These are phyloP conservation scores for Nakazawaea anatomiae DNA, from an alignment of 805 yeast species.

Conservation along the genomic window DNA sequence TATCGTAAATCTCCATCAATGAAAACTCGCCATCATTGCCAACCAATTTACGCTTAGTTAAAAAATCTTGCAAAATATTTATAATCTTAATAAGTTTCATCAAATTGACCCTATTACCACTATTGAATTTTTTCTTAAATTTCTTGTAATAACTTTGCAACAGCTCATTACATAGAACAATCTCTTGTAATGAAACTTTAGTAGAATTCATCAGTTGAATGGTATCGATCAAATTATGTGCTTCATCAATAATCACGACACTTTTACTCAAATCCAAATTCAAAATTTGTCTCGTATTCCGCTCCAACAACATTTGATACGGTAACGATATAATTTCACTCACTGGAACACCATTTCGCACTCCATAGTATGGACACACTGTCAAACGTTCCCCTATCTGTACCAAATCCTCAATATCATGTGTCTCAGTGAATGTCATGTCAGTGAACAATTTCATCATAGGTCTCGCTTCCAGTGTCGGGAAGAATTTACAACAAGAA, in stretches of 20 bases:
- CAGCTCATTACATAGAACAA: slow-evolving; percentile 38
- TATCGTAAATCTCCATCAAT: slow-evolving; percentile 46
- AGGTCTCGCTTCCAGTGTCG: slow-evolving; percentile 26
- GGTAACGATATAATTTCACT: slow-evolving; percentile 83
- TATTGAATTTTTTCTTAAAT: slow-evolving; percentile 59
- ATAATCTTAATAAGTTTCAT: slow-evolving; percentile 57
- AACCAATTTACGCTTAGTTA: slow-evolving; percentile 26
- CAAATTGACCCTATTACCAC: slow-evolving; percentile 66
- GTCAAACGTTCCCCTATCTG: slow-evolving; percentile 48
- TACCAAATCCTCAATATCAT: slow-evolving; percentile 77
- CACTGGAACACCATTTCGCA: slow-evolving; percentile 45
- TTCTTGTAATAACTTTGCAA: slow-evolving; percentile 50
- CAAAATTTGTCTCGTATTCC: slow-evolving; percentile 51
- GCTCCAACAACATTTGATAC: slow-evolving; percentile 69
- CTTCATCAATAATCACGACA: slow-evolving; percentile 83
- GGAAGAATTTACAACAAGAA: slow-evolving; percentile 35
- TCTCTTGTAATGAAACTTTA: slow-evolving; percentile 43
- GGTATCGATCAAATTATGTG: slow-evolving; percentile 82
- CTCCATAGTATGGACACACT: slow-evolving; percentile 80
- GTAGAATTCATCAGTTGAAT: slow-evolving; percentile 66
- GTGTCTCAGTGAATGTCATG: slow-evolving; percentile 45
- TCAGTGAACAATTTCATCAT: slow-evolving; percentile 44
- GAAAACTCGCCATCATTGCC: slow-evolving; percentile 50
- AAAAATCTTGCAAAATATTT: slow-evolving; percentile 42
- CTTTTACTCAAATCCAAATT: slow-evolving; percentile 55